Evolutionary conservation across 2,329 filamentous ascomycete species (phyloP).

Genomic region (Keithomyces neogunnii): DNA sequence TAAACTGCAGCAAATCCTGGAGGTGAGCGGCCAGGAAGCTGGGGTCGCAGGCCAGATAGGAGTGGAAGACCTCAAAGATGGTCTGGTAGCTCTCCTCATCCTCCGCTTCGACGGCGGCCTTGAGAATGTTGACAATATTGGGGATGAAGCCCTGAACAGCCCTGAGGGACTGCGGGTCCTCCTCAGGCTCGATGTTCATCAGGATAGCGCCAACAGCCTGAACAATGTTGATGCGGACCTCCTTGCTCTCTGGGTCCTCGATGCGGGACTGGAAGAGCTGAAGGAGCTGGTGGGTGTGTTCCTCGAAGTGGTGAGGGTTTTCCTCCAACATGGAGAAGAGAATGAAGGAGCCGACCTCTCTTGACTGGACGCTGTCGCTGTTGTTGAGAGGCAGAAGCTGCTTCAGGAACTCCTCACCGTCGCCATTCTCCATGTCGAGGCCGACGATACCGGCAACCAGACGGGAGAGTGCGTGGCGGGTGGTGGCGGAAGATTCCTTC

Average conservation of each 20-base stretch:
- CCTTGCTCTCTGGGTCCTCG: constrained; percentile 78
- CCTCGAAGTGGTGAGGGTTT: constrained; percentile 74
- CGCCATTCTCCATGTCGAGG: constrained; percentile 63
- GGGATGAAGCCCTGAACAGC: constrained; percentile 76
- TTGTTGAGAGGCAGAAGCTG: constrained; percentile 72
- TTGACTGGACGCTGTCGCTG: constrained; percentile 65
- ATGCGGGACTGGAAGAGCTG: constrained; percentile 80
- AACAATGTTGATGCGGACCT: constrained; percentile 92
- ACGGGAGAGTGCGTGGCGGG: constrained; percentile 79
- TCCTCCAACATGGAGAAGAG: constrained; percentile 87
- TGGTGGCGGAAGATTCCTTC: constrained; percentile 66
- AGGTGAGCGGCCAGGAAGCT: constrained; percentile 78
- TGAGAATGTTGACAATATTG: constrained; percentile 80
- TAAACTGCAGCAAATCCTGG: constrained; percentile 84
- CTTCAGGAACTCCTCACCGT: constrained; percentile 76
- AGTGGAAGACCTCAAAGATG: constrained; percentile 95
- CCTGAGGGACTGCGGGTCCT: constrained; percentile 65
- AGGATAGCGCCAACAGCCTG: constrained; percentile 81
- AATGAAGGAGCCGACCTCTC: constrained; percentile 88
- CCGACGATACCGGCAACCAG: constrained; percentile 82
- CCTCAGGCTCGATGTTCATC: constrained; percentile 79
- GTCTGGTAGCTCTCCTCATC: constrained; percentile 86
- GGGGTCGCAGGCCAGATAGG: constrained; percentile 81
- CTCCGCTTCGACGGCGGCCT: constrained; percentile 67
- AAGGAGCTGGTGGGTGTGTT: constrained; percentile 73